Percentiles rank a stretch among this genome's conserved stretches.
phyloP scores from a whole-genome alignment of 108 stramenopile species.

The Stephanodiscus minutulus region DNA sequence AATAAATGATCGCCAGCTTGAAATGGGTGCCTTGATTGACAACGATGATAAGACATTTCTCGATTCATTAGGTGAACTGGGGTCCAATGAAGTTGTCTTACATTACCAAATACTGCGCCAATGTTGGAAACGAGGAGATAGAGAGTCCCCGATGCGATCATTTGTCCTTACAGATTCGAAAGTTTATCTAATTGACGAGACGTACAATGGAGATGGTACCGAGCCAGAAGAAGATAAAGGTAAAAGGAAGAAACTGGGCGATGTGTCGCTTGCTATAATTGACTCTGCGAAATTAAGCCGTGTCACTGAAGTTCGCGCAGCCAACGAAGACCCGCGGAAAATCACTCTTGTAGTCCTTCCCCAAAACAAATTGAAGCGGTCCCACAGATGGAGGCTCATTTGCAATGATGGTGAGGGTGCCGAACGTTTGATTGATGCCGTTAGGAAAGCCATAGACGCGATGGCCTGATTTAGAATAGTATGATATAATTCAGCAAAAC shows the following conservation, averaged over 20 bases:
- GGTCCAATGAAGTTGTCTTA: slow-evolving; percentile 62
- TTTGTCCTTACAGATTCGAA: slow-evolving; percentile 77
- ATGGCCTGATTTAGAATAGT: neutral
- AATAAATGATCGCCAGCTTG: slow-evolving; percentile 20
- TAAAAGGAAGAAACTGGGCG: slow-evolving; percentile 33
- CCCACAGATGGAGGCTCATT: slow-evolving; percentile 78
- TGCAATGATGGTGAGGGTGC: slow-evolving; percentile 82
- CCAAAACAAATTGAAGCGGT: slow-evolving; percentile 56
- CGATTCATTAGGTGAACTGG: slow-evolving; percentile 66
- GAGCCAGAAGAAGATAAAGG: slow-evolving; percentile 27
- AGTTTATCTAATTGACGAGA: slow-evolving; percentile 77
- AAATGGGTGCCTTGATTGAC: slow-evolving; percentile 55
- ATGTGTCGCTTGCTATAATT: slow-evolving; percentile 54
- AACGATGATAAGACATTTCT: slow-evolving; percentile 81
- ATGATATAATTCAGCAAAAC: neutral
- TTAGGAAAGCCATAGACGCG: slow-evolving; percentile 62
- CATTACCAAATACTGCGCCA: slow-evolving; percentile 83
- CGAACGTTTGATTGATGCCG: slow-evolving; percentile 80
- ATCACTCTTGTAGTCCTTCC: slow-evolving; percentile 78
- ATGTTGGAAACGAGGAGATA: slow-evolving; percentile 77
- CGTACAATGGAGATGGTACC: slow-evolving; percentile 68
- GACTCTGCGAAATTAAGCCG: slow-evolving; percentile 62
- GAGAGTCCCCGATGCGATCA: slow-evolving; percentile 66
- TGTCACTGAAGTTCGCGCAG: slow-evolving; percentile 77
- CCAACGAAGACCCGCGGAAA: slow-evolving; percentile 71